Base-by-base conservation (phyloP, 371 early-diverging fungal genomes). In the Lichtheimia hyalospora region DNA sequence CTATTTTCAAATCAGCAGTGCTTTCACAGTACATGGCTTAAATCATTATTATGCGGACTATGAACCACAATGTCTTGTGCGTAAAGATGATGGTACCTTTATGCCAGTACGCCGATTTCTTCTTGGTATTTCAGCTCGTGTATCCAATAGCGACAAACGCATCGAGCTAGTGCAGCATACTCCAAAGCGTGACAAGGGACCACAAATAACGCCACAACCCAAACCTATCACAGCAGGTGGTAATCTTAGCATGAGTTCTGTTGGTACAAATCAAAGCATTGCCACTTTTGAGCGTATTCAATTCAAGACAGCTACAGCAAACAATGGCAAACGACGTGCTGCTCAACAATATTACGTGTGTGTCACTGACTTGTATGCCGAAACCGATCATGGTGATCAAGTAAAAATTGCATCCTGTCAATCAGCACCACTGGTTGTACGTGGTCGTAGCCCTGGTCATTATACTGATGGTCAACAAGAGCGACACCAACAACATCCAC, bases 271-370 rank as follows among this genome's bases (percentile, higher is more conserved):
- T 44, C 77, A 73, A 42, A 73, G 62, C 51, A 69, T 87, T 2
- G 84, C 77, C 15, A 85, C 86, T 15, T 94, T 90, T 69, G 93
- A 94, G 62, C 88, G 95, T 5, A 75, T 94, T 16, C 95, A 94
- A 75, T 94, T 94, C 84, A 92, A 92, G 73, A 85, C 87, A 0
- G 91, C 94, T 20, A 94, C 95, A 0, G 91, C 91, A 53, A 93
- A 92, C 74, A 93, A 91, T 61, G 91, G 90, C 54, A 88, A 88
- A 65, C 84, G 91, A 39, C 77, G 74, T 12, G 89, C 91, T 42
- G 88, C 92, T 1, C 94, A 93, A 68, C 94, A 93, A 71, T 92
- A 89, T 70, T 89, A 90, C 63, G 76, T 84, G 46, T 65, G 90
- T 50, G 66, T 77, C 57, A 73, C 89, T 2, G 82, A 84, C 23